Evolutionary conservation across 2,329 filamentous ascomycete genomes (phyloP), one percentile per base, ranked within the genome.

Genomic region (Claviceps pazoutovae): DNA sequence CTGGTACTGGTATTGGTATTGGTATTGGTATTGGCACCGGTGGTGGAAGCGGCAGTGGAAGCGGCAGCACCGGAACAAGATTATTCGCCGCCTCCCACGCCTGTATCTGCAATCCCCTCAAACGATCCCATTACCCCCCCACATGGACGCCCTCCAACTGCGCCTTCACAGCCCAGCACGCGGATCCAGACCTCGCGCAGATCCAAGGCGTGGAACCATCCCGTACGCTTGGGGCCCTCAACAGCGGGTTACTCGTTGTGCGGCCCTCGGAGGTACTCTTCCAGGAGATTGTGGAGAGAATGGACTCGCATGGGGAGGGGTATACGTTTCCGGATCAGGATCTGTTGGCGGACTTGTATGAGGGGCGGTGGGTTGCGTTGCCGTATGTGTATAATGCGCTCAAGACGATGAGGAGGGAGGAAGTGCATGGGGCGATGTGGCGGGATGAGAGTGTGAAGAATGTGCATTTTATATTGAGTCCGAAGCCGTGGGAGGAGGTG

Each of bases 51-150:
- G 16, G 38, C 38, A 23, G 5, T 7, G 23, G 23, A 1, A 42
- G 1, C 4, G 38, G 38, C 38, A 41, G 8, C 38, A n/a, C n/a
- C 7, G 16, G 34, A 13, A 37, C 3, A 5, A 5, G 50, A 4
- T 17, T 95, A 37, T 91, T 95, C 66, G 88, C 87, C 1, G 87
- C 88, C 4, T 81, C 82, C 56, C 87, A 91, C 68, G 88, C 88
- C 5, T 94, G 88, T 67, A 82, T 88, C 17, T 94, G 88, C 71
- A 94, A 94, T 68, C 88, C 88, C 21, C 70, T 89, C 57, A 76
- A 79, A 59, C 88, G 87, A 66, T 62, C 78, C 34, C 86, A 94
- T 68, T 95, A 95, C 66, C 88, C 88, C 0, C 66, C 70, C 48
- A 70, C 87, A 64, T 95, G 86, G 78, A 60, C 74, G 17, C 72